These are phyloP conservation scores for Vitis riparia DNA, from an alignment of 164 flowering plant genomes.

Conservation along the genomic window DNA sequence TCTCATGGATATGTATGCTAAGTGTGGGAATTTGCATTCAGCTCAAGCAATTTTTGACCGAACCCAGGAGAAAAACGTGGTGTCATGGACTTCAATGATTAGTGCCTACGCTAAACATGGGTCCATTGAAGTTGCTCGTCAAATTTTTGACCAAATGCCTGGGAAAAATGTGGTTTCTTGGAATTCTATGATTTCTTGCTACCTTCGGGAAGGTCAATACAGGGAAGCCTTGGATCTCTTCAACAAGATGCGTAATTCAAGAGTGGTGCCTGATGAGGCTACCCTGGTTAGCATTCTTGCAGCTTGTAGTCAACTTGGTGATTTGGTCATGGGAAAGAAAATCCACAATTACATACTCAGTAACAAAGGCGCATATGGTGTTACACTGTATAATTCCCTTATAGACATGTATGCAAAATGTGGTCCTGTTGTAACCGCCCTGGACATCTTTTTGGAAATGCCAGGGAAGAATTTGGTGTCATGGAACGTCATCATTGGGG, in stretches of 20 bases:
- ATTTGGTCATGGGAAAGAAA: constrained; percentile 37
- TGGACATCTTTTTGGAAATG: constrained; percentile 34
- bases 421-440: constrained; percentile 32
- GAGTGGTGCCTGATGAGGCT: constrained; percentile 38
- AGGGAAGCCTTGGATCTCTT: constrained; percentile 37
- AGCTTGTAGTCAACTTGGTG: constrained; percentile 51
- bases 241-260: constrained; percentile 29
- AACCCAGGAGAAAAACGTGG: constrained; percentile 41
- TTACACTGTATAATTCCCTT: constrained; percentile 43
- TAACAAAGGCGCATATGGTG: constrained; percentile 11
- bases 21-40: constrained; percentile 37
- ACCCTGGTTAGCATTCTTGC: constrained; percentile 43
- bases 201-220: constrained; percentile 28
- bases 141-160: constrained; percentile 45
- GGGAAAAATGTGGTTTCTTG: constrained; percentile 50
- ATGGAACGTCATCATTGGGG: constrained; percentile 56
- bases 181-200: constrained; percentile 51
- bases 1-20: constrained; percentile 53
- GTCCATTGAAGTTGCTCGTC: constrained; percentile 29
- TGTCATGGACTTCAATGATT: constrained; percentile 60
- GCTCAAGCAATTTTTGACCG: constrained; percentile 32
- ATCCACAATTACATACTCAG: constrained; percentile 24
- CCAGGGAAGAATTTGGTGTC: constrained; percentile 43
- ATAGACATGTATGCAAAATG: constrained; percentile 66
- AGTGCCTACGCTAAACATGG: constrained; percentile 45